Evolutionary conservation across 768 basidiomycete species (phyloP), one percentile per base, ranked within the genome.

Genomic region (Dacryopinax primogenitus): DNA sequence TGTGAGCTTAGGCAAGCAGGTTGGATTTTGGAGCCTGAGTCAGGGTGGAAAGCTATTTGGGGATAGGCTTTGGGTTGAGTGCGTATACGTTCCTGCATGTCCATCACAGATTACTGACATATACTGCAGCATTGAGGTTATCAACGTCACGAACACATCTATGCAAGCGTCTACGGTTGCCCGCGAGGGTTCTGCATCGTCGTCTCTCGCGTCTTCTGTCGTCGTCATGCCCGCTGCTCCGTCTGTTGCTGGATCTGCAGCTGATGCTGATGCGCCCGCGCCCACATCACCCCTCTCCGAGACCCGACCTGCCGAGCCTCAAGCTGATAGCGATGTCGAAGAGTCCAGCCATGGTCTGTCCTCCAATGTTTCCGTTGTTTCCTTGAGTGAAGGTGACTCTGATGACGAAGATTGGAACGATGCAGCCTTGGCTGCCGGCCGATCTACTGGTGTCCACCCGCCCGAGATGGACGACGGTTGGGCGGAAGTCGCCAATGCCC

Each of bases 171-270:
- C 51, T 26, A 58, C 51, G 15, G 26, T 58, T 15, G 51, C 51
- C 30, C 26, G 51, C 23, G 15, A 23, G 9, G 51, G 51, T 6
- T 58, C 51, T 30, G 51, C 26, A 13, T 58, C 51, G n/a, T n/a
- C n/a, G 15, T 58, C 45, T 21, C 7, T 58, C 13, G 51, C 26
- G 26, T 58, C 51, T 13, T 15, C 13, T 15, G 51, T 58, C 51
- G 51, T 58, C 21, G 51, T 58, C 51, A 58, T 58, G 51, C 51
- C 51, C 51, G 18, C 51, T 58, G 51, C 51, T 7, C 51, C 51
- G 23, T 58, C 51, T 18, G 26, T 58, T 58, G 30, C 51, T 11
- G 51, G 51, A 7, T 58, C 51, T 32, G 30, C 51, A 4, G 51
- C 26, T 30, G 51, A 58, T 11, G 51, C 51, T 18, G 51, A 58